Conservation (phyloP, 1,139 yeast species). For the Ogataea hybrid region DNA sequence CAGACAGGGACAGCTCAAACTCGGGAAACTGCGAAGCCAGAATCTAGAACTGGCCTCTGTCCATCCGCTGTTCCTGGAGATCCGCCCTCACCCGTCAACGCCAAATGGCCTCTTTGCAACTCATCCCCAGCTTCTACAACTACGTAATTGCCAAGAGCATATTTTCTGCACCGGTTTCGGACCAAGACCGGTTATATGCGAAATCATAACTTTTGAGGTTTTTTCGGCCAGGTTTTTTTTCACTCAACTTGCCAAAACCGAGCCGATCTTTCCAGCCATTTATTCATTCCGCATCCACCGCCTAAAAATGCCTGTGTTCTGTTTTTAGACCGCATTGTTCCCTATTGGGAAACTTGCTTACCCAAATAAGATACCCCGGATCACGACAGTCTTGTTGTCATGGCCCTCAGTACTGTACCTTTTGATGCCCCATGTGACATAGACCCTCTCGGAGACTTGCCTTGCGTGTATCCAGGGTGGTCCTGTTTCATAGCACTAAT, state of each 20-base stretch:
- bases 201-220: constrained; percentile 4
- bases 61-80: neutral
- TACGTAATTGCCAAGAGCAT: constrained; percentile 8
- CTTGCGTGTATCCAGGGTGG: neutral
- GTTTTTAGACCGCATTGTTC: constrained; percentile 4
- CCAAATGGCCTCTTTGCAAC: neutral
- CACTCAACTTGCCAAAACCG: constrained; percentile 6
- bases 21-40: too few species aligned
- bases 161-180: constrained; percentile 7
- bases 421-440: neutral
- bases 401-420: neutral
- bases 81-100: neutral
- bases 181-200: constrained; percentile 1
- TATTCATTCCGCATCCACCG: neutral
- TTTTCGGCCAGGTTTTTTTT: constrained; percentile 5
- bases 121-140: constrained; percentile 1
- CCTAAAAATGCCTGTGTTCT: neutral
- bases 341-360: neutral
- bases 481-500: neutral
- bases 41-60: neutral
- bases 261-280: constrained; percentile 7
- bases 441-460: neutral
- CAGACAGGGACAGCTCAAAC: too few species aligned
- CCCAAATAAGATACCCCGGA: constrained; percentile 1
- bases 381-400: constrained; percentile 1